Conservation (phyloP, 78 protist genomes). For the Dictyostelium discoideum region dicty_2.7 NC_007088.5:272501-273000, state of each 20-base stretch:
- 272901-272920: constrained; percentile 1
- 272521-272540: not conserved
- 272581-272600: not conserved
- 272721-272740: not conserved
- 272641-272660: not conserved
- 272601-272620: not conserved
- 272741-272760: constrained; percentile 5
- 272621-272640: not conserved
- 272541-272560: constrained; percentile 81
- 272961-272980: not conserved
- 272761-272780: not conserved
- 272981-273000: too few species aligned
- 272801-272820: not conserved
- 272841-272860: not conserved
- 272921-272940: constrained; percentile 59
- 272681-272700: not conserved
- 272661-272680: constrained; percentile 1
- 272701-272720: not conserved
- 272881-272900: not conserved
- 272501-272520: not conserved
- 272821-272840: constrained; percentile 1
- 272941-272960: constrained; percentile 1
- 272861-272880: not conserved
- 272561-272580: constrained; percentile 24
- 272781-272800: not conserved